Conservation (phyloP, 768 basidiomycete species). For the Tulasnella sp. region DNA sequence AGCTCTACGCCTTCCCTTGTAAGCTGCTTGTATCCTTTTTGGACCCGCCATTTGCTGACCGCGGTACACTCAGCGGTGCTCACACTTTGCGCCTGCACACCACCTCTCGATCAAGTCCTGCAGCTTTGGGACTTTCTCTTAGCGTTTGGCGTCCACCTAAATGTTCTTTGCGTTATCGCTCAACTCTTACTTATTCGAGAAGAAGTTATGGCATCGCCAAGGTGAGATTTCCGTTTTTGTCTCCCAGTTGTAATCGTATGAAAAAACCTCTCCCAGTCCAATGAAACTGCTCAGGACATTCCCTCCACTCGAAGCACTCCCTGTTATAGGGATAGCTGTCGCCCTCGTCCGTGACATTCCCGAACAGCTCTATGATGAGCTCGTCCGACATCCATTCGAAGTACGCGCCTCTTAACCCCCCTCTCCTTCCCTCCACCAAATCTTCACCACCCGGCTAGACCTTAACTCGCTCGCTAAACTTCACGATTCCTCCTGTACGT, state of each 20-base stretch:
- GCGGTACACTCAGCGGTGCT: conserved; percentile 58
- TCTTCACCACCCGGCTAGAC: no score
- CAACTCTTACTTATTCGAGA: conserved; percentile 83
- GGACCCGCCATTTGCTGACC: background rate
- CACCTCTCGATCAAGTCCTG: conserved; percentile 88
- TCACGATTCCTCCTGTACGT: no score
- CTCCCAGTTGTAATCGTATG: background rate
- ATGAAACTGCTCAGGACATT: conserved; percentile 92
- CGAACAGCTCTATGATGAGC: conserved; percentile 71
- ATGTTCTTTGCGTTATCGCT: conserved; percentile 93
- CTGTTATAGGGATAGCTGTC: conserved; percentile 85
- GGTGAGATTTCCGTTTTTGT: conserved; percentile 37
- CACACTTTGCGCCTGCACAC: conserved; percentile 93
- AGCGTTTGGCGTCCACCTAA: conserved; percentile 92
- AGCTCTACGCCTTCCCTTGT: conserved; percentile 98
- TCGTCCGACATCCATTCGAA: conserved; percentile 72
- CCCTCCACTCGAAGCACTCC: conserved; percentile 76
- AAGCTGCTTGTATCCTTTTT: conserved; percentile 25
- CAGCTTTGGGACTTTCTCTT: conserved; percentile 95
- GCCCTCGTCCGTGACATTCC: conserved; percentile 89
- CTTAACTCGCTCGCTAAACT: no score
- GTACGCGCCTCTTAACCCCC: background rate
- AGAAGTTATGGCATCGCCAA: conserved; percentile 75
- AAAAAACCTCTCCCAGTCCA: conserved; percentile 41
- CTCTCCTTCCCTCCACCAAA: no score